Evolutionary conservation across 2,329 filamentous ascomycete species (phyloP), one percentile per base, ranked within the genome.

Genomic region (Arthroderma sp.): DNA sequence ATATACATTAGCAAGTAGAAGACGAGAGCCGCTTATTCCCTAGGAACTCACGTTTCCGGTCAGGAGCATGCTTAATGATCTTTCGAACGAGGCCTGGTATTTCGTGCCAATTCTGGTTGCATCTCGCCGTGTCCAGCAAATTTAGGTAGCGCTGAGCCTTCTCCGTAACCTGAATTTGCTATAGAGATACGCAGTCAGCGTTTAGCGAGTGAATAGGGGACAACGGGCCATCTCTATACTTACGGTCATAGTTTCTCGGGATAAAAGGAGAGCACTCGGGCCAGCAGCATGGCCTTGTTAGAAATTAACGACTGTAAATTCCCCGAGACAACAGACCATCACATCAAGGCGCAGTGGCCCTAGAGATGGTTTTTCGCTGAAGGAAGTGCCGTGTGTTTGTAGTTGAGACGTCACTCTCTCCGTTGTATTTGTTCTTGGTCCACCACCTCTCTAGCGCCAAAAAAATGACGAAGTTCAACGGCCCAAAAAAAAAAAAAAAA

Each of bases 11-110:
- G 23, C 41, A 11, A 25, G 2, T 25, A 7, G 11, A 17, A 9
- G 8, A 23, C 8, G 41, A 11, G 41, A n/a, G n/a, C n/a, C 41
- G 15, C 41, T 9, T 4, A 44, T 41, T 21, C 21, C 8, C 31
- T 28, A n/a, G 17, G n/a, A 41, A 44, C 54, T 9, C 85, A 96
- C 91, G 95, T 73, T 82, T 81, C 71, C 88, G 82, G 60, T 87
- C 82, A 41, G 90, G 86, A 65, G 90, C 88, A 79, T 98, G 91
- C 73, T 98, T 97, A 67, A 86, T 87, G 67, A 97, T 81, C 74
- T 98, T 98, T 70, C 91, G 84, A 66, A 93, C 85, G 62, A 95
- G 80, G 74, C 97, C 91, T 25, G 88, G 88, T 31, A 97, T 81
- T 31, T 87, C 83, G 63, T 83, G 79, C 93, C 93, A 98, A 70